A percentile compares a stretch with the other conserved stretches of the same genome.
Conservation (phyloP, 2,329 filamentous ascomycete species). For the Graphiopsis chlorocephala region DNA sequence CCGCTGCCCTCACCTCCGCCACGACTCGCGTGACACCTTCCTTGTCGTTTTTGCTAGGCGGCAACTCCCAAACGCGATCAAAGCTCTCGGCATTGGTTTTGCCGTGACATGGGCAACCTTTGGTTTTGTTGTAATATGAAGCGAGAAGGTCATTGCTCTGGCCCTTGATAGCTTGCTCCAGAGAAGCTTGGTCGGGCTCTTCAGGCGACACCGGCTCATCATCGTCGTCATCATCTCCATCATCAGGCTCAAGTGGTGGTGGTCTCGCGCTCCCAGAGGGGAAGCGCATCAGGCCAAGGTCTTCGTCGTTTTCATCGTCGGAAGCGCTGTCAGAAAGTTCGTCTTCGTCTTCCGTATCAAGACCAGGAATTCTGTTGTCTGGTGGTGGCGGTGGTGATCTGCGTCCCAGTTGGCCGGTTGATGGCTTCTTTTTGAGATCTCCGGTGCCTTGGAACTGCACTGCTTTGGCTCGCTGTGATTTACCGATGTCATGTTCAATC, state of each 20-base stretch:
- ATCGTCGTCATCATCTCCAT: conserved; percentile 28
- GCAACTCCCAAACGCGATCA: conserved; percentile 33
- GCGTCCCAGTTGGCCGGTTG: conserved; percentile 25
- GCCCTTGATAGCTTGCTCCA: conserved; percentile 28
- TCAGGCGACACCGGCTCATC: conserved; percentile 30
- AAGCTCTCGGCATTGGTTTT: conserved; percentile 27
- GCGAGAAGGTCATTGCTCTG: conserved; percentile 26
- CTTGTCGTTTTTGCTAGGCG: conserved; percentile 21
- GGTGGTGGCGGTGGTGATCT: conserved; percentile 27
- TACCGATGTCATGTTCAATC: conserved; percentile 34
- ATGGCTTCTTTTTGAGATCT: conserved; percentile 23
- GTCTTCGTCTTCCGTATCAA: conserved; percentile 24
- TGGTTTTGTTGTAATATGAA: conserved; percentile 29
- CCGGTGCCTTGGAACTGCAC: conserved; percentile 30
- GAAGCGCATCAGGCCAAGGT: conserved; percentile 30
- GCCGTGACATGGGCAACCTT: conserved; percentile 32
- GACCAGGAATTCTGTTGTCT: conserved; percentile 17
- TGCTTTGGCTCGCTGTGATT: conserved; percentile 21
- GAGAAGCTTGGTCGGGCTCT: conserved; percentile 25
- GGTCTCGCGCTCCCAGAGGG: conserved; percentile 28
- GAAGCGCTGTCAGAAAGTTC: conserved; percentile 20
- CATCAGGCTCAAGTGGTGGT: conserved; percentile 26
- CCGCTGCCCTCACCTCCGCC: conserved; percentile 22
- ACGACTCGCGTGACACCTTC: conserved; percentile 28
- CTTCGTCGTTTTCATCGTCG: conserved; percentile 27